phyloP scores from a whole-genome alignment of 331 rosid species.

The Telfairia occidentalis region DNA sequence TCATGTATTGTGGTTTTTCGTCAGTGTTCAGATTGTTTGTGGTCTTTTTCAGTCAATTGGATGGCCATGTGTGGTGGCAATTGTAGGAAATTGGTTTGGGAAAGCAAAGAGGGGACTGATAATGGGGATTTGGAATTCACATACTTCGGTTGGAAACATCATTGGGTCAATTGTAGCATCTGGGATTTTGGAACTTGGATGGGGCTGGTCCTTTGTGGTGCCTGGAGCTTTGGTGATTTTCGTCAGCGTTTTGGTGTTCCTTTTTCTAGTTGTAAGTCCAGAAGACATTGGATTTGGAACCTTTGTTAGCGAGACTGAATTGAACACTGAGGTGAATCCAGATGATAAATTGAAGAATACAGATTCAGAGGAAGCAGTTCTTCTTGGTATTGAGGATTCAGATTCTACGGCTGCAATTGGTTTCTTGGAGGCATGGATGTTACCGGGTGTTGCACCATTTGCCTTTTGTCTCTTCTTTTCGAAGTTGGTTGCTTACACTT shows the following conservation, averaged over 20 bases:
- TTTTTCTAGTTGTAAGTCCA: conserved; percentile 67
- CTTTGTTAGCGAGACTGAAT: conserved; percentile 39
- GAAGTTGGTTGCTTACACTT: conserved; percentile 41
- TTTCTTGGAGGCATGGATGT: conserved; percentile 41
- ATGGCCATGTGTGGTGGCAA: conserved; percentile 97
- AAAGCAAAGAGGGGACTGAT: conserved; percentile 83
- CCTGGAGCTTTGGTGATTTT: conserved; percentile 66
- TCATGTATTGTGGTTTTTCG: conserved; percentile 58
- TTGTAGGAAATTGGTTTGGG: conserved; percentile 87
- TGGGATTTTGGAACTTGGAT: conserved; percentile 62
- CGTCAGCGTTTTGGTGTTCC: conserved; percentile 50
- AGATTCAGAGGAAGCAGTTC: conserved; percentile 34
- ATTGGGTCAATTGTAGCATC: conserved; percentile 72
- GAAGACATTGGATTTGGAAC: conserved; percentile 48
- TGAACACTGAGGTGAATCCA: conserved; percentile 17
- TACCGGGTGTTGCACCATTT: conserved; percentile 39
- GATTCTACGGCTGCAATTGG: conserved; percentile 42
- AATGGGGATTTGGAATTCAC: conserved; percentile 87
- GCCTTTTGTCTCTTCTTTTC: conserved; percentile 45
- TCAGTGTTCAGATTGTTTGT: conserved; percentile 63
- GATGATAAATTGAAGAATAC: conserved; percentile 17
- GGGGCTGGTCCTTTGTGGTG: conserved; percentile 96
- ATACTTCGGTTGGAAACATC: conserved; percentile 83
- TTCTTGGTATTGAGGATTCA: conserved; percentile 12
- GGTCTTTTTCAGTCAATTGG: conserved; percentile 92